Percentiles rank a stretch among this genome's conserved stretches.
Conservation (phyloP, 208 protist species). For the Crithidia mellificae region DNA sequence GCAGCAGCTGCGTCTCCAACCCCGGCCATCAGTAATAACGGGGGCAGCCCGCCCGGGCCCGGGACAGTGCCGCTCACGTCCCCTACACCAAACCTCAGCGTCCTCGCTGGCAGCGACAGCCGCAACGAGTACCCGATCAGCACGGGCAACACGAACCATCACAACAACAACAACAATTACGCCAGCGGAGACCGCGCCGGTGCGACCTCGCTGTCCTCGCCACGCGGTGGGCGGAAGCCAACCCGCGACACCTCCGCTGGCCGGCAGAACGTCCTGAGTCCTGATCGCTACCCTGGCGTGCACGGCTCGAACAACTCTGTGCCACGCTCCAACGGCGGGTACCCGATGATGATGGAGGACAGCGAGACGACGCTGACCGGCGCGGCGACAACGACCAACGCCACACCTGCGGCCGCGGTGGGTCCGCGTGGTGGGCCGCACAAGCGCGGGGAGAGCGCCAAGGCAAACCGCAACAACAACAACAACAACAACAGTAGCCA, state of each 20-base stretch:
- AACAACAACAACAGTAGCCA: neutral
- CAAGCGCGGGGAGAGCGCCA: slow-evolving; percentile 8
- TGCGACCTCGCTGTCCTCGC: neutral
- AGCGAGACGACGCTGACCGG: neutral
- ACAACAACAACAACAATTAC: neutral
- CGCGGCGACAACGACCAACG: neutral
- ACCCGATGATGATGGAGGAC: slow-evolving; percentile 4
- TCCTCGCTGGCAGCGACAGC: slow-evolving; percentile 1
- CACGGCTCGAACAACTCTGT: slow-evolving; percentile 10
- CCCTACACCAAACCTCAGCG: slow-evolving; percentile 8
- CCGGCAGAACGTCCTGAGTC: neutral
- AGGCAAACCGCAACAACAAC: neutral
- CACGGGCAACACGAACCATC: too few relatives aligned
- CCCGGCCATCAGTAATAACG: neutral
- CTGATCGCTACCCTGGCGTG: slow-evolving; percentile 4
- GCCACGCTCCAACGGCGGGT: slow-evolving; percentile 6
- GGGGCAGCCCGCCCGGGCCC: neutral
- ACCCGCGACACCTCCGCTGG: neutral
- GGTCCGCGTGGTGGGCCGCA: neutral
- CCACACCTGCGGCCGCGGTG: neutral
- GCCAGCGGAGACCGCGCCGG: neutral
- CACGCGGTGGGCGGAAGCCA: slow-evolving; percentile 1
- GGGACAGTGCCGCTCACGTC: neutral
- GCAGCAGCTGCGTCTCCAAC: neutral
- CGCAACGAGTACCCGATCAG: neutral